phyloP scores from a whole-genome alignment of 73 alveolate species.

The Uronychia binucleata region DNA sequence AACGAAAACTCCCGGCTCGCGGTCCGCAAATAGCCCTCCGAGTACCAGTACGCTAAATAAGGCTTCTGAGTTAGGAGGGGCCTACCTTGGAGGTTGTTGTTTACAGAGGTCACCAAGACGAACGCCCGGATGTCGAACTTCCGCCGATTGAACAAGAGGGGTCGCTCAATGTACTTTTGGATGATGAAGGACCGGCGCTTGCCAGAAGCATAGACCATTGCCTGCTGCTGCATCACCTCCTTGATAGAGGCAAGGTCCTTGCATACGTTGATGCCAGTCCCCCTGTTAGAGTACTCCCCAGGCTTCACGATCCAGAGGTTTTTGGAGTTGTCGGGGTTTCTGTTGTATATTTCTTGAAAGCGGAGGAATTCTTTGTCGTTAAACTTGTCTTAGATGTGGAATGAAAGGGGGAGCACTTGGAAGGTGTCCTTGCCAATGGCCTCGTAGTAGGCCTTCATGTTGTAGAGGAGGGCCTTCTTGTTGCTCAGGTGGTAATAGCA shows the following conservation, averaged over 20 bases:
- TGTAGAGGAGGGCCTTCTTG: slow-evolving; percentile 70
- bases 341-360: slow-evolving; percentile 50
- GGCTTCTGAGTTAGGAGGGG: too few species aligned
- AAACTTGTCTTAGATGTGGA: slow-evolving; percentile 67
- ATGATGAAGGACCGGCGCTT: slow-evolving; percentile 60
- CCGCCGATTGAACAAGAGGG: slow-evolving; percentile 45
- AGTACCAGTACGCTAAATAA: slow-evolving; percentile 56
- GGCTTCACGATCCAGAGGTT: slow-evolving; percentile 86
- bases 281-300: slow-evolving; percentile 77
- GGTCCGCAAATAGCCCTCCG: slow-evolving; percentile 72
- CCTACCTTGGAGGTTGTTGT: slow-evolving; percentile 64
- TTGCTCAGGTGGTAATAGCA: slow-evolving; percentile 67
- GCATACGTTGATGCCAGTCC: slow-evolving; percentile 68
- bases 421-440: slow-evolving; percentile 53
- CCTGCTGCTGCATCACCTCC: background rate
- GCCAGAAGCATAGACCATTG: too few species aligned
- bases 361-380: slow-evolving; percentile 60
- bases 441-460: slow-evolving; percentile 70
- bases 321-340: too few species aligned
- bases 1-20: slow-evolving; percentile 55
- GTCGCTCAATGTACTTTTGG: slow-evolving; percentile 62
- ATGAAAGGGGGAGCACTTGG: slow-evolving; percentile 72
- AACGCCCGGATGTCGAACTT: slow-evolving; percentile 74
- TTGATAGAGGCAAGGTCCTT: slow-evolving; percentile 36
- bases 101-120: slow-evolving; percentile 49